Evolutionary conservation across 2,329 filamentous ascomycete genomes (phyloP).

Genomic region (Sordariomycetes sp.): DNA sequence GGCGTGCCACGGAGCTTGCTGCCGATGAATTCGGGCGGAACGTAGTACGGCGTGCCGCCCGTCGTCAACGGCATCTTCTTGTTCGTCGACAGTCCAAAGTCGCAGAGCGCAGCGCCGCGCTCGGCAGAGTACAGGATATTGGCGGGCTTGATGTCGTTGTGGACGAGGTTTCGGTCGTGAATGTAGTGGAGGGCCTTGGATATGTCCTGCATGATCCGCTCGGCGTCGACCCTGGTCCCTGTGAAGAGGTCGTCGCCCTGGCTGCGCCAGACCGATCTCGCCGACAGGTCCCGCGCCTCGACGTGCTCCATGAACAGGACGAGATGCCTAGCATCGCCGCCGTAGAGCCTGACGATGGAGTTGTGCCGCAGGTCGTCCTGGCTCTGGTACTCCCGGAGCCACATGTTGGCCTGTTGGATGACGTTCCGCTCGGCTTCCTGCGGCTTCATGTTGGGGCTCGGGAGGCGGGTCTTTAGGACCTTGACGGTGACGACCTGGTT

Average conservation of each 20-base stretch:
- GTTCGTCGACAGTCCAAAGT: slow-evolving; percentile 42
- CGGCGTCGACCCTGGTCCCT: slow-evolving; percentile 33
- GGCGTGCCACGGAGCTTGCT: slow-evolving; percentile 36
- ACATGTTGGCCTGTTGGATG: slow-evolving; percentile 45
- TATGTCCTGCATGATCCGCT: slow-evolving; percentile 40
- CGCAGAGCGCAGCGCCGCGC: slow-evolving; percentile 45
- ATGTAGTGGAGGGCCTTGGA: slow-evolving; percentile 40
- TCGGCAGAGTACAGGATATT: slow-evolving; percentile 48
- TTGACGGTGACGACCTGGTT: slow-evolving; percentile 46
- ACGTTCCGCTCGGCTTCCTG: slow-evolving; percentile 38
- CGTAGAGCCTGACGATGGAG: slow-evolving; percentile 44
- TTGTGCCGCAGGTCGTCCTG: slow-evolving; percentile 29
- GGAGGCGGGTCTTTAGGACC: slow-evolving; percentile 39
- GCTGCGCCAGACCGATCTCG: slow-evolving; percentile 34
- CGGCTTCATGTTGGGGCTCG: slow-evolving; percentile 26
- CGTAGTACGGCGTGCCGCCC: slow-evolving; percentile 48
- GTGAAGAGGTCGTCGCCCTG: slow-evolving; percentile 32
- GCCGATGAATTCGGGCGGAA: slow-evolving; percentile 47
- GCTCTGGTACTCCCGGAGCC: slow-evolving; percentile 15
- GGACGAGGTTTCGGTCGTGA: slow-evolving; percentile 36
- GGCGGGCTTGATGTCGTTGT: slow-evolving; percentile 50
- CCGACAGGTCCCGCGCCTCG: slow-evolving; percentile 39
- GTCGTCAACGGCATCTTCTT: slow-evolving; percentile 29
- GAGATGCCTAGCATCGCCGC: slow-evolving; percentile 44
- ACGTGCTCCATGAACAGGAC: slow-evolving; percentile 50